phyloP scores from a whole-genome alignment of 139 green algal genomes.

The Ostreobium quekettii region DNA sequence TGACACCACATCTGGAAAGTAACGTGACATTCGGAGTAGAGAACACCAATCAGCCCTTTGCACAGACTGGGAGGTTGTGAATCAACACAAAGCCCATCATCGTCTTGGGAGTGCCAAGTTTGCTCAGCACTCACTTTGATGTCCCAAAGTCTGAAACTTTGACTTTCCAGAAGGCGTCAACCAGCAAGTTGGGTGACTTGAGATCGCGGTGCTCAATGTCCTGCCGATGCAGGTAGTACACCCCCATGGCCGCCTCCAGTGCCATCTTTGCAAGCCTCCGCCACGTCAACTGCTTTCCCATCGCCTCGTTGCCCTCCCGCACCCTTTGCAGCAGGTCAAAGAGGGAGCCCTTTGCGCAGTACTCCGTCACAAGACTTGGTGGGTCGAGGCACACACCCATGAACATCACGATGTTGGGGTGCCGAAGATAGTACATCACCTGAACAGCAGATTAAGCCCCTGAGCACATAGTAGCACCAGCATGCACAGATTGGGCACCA shows the following conservation, averaged over 20 bases:
- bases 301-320: not conserved
- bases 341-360: slow-evolving; percentile 46
- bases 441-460: too few species aligned
- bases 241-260: slow-evolving; percentile 19
- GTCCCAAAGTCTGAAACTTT: slow-evolving; percentile 44
- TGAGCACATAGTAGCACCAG: too few species aligned
- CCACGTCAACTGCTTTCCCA: slow-evolving; percentile 1
- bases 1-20: too few species aligned
- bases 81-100: too few species aligned
- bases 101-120: too few species aligned
- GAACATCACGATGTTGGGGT: slow-evolving; percentile 60
- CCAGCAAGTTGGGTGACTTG: slow-evolving; percentile 36
- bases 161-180: slow-evolving; percentile 34
- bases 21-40: slow-evolving; percentile 8
- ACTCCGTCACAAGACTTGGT: slow-evolving; percentile 47
- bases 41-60: too few species aligned
- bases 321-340: slow-evolving; percentile 26
- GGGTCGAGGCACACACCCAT: slow-evolving; percentile 43
- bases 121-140: slow-evolving; percentile 21
- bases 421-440: slow-evolving; percentile 44
- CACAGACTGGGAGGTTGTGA: too few species aligned
- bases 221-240: slow-evolving; percentile 23
- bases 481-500: too few species aligned
- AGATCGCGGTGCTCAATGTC: slow-evolving; percentile 39
- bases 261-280: slow-evolving; percentile 7